Evolutionary conservation across 1,284 basidiomycete genomes (phyloP), one percentile per base, ranked within the genome.

Genomic region (Pseudozyma tsukubaensis): DNA sequence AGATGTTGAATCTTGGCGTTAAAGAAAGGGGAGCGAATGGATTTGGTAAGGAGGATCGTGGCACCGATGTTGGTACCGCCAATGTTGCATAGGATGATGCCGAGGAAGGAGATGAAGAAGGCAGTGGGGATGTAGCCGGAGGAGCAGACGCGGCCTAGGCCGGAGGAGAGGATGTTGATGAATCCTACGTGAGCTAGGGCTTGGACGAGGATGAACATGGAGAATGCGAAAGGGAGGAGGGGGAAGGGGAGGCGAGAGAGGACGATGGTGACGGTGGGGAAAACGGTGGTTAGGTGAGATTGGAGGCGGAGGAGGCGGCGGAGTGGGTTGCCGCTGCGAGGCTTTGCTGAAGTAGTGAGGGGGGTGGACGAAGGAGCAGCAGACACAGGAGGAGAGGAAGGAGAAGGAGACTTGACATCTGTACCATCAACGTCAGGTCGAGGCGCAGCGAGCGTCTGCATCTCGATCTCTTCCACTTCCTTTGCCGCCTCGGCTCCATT

Each of bases 61-160:
- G 94, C 92, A 43, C 95, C 96, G 60, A 98, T 97, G 84, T 97
- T 97, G 11, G 95, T 97, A 0, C 94, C 94, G 21, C 92, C 90
- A 50, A 94, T 70, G 82, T 97, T 97, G 86, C 94, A 97, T 14
- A 94, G 87, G 32, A 94, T 80, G 47, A 94, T 91, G 64, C 85
- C 87, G 56, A 86, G 84, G 68, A 88, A 85, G 77, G 83, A 88
- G 87, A 86, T 88, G 80, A 85, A 86, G 81, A 79, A 88, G 71
- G 85, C 87, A 16, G 80, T 81, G 83, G 82, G 86, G 40, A 83
- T 86, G 50, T 78, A 87, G 78, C 85, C 86, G 37, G 78, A 79
- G 12, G 88, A 79, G 7, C 87, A 85, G 11, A 85, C 81, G 40
- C 76, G 13, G 86, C 88, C 24, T 86, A 90, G 56, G 91, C 94